These are phyloP conservation scores for Magnaporthiopsis rhizophila DNA, from an alignment of 2,329 filamentous ascomycete genomes.

Conservation along the genomic window DNA sequence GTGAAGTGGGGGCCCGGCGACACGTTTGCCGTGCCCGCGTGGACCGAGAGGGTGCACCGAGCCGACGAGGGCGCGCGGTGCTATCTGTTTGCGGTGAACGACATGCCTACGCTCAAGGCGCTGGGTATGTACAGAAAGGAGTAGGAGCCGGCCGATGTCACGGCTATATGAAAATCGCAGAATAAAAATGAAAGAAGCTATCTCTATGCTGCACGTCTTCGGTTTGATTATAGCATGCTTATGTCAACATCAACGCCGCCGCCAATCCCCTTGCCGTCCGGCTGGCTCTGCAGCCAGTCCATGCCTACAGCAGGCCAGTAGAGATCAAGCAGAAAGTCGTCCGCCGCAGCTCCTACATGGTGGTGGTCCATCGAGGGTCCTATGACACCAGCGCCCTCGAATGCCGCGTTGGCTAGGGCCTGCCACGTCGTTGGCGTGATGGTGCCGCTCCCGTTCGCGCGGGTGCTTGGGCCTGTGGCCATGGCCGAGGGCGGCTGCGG, in stretches of 20 bases:
- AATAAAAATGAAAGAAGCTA: no score
- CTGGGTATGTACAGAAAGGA: constrained; percentile 17
- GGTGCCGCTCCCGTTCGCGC: neutral
- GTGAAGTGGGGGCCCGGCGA: constrained; percentile 39
- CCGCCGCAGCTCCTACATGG: neutral
- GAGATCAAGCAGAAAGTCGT: constrained; percentile 4
- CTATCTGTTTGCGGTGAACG: constrained; percentile 26
- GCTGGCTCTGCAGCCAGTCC: constrained; percentile 5
- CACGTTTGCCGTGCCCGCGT: constrained; percentile 45
- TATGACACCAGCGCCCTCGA: neutral
- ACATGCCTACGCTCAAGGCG: constrained; percentile 24
- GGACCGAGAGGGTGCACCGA: constrained; percentile 40
- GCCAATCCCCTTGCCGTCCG: neutral
- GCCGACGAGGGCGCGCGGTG: constrained; percentile 21
- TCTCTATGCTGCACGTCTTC: no score
- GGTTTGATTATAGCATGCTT: neutral
- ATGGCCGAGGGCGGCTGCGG: neutral
- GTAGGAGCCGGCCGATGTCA: neutral
- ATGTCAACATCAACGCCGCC: neutral
- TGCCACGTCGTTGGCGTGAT: neutral
- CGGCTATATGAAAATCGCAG: no score
- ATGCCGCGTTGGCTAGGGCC: neutral
- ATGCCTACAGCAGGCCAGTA: constrained; percentile 6
- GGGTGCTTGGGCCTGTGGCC: neutral
- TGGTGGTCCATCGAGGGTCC: neutral